Evolutionary conservation across 208 protist genomes (phyloP), one percentile per base, ranked within the genome.

Genomic region (Willaertia magna): DNA sequence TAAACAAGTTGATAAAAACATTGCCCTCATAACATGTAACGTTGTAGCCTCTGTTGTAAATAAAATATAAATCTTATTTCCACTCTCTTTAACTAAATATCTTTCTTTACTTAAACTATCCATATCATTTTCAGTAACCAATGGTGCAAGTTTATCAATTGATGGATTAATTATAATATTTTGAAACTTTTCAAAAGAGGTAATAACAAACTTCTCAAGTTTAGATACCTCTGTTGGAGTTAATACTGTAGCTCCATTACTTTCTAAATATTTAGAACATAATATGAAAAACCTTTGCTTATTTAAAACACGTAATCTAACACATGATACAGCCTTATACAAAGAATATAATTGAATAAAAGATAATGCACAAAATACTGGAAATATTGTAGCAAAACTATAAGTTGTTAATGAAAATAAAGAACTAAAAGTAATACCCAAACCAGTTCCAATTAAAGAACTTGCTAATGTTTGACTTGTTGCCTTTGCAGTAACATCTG

Each of bases 401-500:
- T 26, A 20, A 30, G 20, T 7, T 26, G 43, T 52, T 20, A 42
- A 14, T 43, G 78, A 83, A 52, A 55, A 6, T 34, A 26, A 16
- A 67, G 55, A 67, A 67, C 55, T 67, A 22, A 89, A 9, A 34
- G 87, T 20, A 39, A 89, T 46, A 22, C 88, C 89, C 7, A 90
- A 18, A 11, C 40, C 83, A 3, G 87, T 90, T 74, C 90, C 90
- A 39, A 89, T 46, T 11, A 88, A 30, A 22, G 47, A 74, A 4
- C 83, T 26, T 7, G 78, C 78, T 20, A 89, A 88, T 2, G 88
- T 43, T 83, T 92, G 90, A 20, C 86, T 85, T 84, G 48, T 84
- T 11, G 87, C 51, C 85, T 92, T 92, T 7, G 78, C 90, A 40
- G 90, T 92, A 3, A 92, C 39, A 75, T 92, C 90, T 20, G 85